Percentiles rank a stretch among this genome's conserved stretches.
These are phyloP conservation scores for Cladobotryum mycophilum DNA, from an alignment of 2,329 filamentous ascomycete species.

Conservation along the genomic window DNA sequence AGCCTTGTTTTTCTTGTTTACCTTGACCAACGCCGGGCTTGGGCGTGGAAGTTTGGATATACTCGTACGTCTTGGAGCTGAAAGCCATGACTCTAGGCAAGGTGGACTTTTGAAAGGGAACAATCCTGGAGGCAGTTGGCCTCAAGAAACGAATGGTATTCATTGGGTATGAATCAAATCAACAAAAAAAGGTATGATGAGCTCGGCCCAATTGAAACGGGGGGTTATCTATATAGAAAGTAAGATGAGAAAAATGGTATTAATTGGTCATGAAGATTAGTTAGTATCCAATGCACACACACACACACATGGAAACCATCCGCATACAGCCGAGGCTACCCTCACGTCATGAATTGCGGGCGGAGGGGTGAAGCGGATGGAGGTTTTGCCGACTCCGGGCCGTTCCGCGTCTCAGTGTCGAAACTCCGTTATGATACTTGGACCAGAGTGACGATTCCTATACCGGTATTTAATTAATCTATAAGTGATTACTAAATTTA, in stretches of 20 bases:
- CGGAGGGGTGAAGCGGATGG: slow-evolving; percentile 5
- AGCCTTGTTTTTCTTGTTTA: no score
- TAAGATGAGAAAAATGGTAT: no score
- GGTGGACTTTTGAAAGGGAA: slow-evolving; percentile 47
- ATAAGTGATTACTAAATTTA: no score
- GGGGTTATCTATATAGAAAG: not conserved
- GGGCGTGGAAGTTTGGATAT: slow-evolving; percentile 74
- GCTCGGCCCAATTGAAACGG: not conserved
- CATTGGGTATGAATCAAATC: slow-evolving; percentile 29
- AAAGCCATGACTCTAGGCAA: slow-evolving; percentile 50
- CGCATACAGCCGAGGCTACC: slow-evolving; percentile 24
- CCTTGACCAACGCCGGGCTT: slow-evolving; percentile 87
- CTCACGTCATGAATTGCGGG: slow-evolving; percentile 6
- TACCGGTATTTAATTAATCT: no score
- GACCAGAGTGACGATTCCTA: not conserved
- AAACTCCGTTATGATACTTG: not conserved
- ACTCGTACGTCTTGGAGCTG: slow-evolving; percentile 62
- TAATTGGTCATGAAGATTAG: no score
- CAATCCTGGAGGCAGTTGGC: slow-evolving; percentile 42
- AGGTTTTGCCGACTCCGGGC: slow-evolving; percentile 5
- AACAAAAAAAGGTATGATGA: not conserved
- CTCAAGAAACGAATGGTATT: slow-evolving; percentile 52
- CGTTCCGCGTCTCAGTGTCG: no score
- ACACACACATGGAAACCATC: slow-evolving; percentile 22
- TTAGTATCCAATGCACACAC: no score